Evolutionary conservation across 2,329 filamentous ascomycete genomes (phyloP).

Genomic region (Xylariaceae sp.): DNA sequence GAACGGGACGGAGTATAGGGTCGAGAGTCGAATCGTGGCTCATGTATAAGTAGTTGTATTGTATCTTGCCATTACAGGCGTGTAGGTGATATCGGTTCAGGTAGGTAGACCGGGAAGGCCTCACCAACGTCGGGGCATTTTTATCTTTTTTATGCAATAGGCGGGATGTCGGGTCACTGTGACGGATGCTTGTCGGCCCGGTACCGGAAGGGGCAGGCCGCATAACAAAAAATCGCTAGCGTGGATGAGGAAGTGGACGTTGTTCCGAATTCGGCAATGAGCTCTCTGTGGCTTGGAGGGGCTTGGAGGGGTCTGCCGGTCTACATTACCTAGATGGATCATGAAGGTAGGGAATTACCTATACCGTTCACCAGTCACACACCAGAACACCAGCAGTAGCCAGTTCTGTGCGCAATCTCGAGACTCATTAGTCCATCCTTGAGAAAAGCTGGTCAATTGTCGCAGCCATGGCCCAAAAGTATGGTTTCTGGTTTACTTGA

Average conservation of each 20-base stretch:
- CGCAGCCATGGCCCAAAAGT: slow-evolving; percentile 13
- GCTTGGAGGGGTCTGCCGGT: slow-evolving; percentile 10
- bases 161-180: no score
- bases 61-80: not conserved
- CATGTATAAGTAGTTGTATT: not conserved
- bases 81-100: not conserved
- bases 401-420: not conserved
- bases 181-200: not conserved
- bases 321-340: no score
- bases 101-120: not conserved
- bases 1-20: no score
- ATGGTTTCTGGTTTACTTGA: not conserved
- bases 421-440: not conserved
- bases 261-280: slow-evolving; percentile 17
- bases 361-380: not conserved
- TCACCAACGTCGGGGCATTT: no score
- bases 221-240: not conserved
- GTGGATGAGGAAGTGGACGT: not conserved
- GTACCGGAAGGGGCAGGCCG: not conserved
- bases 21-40: not conserved
- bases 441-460: not conserved
- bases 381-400: not conserved
- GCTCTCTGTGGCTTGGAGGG: slow-evolving; percentile 8
- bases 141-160: no score
- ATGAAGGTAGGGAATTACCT: no score